Evolutionary conservation across 1,139 yeast genomes (phyloP), one percentile per base, ranked within the genome.

Genomic region (Geotrichum reessii): DNA sequence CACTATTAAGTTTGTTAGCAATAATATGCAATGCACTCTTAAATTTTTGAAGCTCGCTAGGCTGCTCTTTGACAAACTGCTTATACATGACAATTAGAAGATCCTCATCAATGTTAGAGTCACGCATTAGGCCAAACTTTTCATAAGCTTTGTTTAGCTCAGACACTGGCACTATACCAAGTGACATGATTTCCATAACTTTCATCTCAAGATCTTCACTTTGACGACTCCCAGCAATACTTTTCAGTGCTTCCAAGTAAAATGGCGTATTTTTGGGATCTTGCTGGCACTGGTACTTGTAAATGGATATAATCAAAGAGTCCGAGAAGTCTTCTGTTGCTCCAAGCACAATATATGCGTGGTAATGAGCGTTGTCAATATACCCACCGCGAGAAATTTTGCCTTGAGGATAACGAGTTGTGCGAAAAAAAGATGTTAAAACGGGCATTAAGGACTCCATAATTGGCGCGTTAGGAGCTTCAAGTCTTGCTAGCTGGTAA

Each of bases 191-290:
- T 55, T 81, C 81, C 47, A 81, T 76, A 50, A 83, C 80, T 63
- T 79, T 84, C 40, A 80, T 74, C 57, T 81, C 74, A 24, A 85
- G 69, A 47, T 75, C 78, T 56, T 78, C 78, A 7, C 81, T 77
- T 5, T 76, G 71, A 53, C 83, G 75, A 0, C 71, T 64, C 21
- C 78, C 76, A 0, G 85, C 79, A 50, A 84, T 73, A 46, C 71
- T 78, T 17, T 72, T 74, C 47, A 86, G 67, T 0, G 90, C 83
- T 69, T 92, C 97, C 59, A 86, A 84, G 65, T 90, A 91, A 53
- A 78, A 73, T 6, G 90, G 81, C 5, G 74, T 71, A 63, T 84
- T 80, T 0, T 59, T 65, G 0, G 81, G 79, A 68, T 91, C 96
- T 8, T 82, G 72, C 0, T 68, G 66, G 1, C 77, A 71, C 31